Base-by-base conservation (phyloP, 2,329 filamentous ascomycete genomes). In the Aspergillus tamarii region DNA sequence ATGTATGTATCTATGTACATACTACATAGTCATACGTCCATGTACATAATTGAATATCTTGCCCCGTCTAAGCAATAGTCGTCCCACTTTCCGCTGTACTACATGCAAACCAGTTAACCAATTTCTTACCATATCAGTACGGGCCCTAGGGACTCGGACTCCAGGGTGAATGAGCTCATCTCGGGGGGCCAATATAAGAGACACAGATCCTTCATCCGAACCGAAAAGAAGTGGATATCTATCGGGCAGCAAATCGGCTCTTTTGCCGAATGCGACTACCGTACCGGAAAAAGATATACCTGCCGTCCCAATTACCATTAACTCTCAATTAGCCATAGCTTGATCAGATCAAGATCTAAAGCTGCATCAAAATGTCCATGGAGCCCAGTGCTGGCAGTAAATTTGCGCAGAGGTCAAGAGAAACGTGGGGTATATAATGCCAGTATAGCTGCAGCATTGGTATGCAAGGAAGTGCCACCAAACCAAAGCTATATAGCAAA, bases 261-360 rank as follows among this genome's bases (percentile, higher is more conserved):
- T 73, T 76, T 67, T 77, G 73, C 63, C 80, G 77, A 64, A 82
- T 77, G 36, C 71, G 73, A 65, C 73, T 75, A 14, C 80, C 80
- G 60, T 80, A 79, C 52, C 72, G 76, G 67, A 80, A 82, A 68
- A 82, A 82, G 39, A 82, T 63, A 64, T 80, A 82, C 60, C 80
- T 82, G 52, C 34, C 32, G 32, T 39, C 34, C 52, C 52, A 21
- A 65, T 60, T 28, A 41, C 14, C 28, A 16, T 41, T 57, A 36
- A 52, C 57, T 41, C 19, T 32, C 36, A 32, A 41, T 67, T 46
- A 67, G 61, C 28, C 10, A 36, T 26, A 7, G 12, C 32, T 28
- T 34, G 26, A 52, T 21, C 28, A 21, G 10, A 52, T 32, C 26
- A 19, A 21, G 10, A 52, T 32, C 26, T 19, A 48, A 12, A 48